phyloP scores from a whole-genome alignment of 2,329 filamentous ascomycete genomes.

The Alternaria dauci region DNA sequence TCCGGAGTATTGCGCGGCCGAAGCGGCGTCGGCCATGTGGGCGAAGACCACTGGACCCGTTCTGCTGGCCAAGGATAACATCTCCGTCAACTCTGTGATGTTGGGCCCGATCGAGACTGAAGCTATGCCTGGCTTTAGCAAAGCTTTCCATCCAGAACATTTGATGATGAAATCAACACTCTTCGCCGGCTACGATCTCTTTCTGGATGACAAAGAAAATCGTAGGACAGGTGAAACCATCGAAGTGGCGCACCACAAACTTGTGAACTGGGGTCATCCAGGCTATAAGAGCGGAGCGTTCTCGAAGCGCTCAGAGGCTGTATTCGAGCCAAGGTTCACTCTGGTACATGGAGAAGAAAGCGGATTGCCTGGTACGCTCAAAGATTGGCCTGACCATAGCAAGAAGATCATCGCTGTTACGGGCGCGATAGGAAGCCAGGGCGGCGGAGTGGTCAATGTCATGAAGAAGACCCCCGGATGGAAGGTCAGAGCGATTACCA shows the following conservation, averaged over 20 bases:
- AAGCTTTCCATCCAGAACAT: slow-evolving; percentile 33
- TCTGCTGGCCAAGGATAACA: slow-evolving; percentile 54
- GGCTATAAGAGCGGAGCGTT: slow-evolving; percentile 53
- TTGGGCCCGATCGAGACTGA: slow-evolving; percentile 58
- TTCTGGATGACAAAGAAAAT: slow-evolving; percentile 53
- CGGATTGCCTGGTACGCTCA: slow-evolving; percentile 49
- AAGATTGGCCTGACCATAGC: slow-evolving; percentile 33
- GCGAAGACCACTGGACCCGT: slow-evolving; percentile 37
- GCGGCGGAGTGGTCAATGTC: slow-evolving; percentile 37
- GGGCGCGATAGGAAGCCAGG: slow-evolving; percentile 41
- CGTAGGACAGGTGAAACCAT: slow-evolving; percentile 53
- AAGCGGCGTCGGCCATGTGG: slow-evolving; percentile 53
- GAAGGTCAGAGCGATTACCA: slow-evolving; percentile 36
- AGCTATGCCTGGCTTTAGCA: slow-evolving; percentile 50
- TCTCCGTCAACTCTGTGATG: slow-evolving; percentile 60
- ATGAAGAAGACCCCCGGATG: slow-evolving; percentile 35
- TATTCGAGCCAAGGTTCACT: slow-evolving; percentile 59
- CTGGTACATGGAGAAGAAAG: slow-evolving; percentile 56
- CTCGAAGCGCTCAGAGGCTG: slow-evolving; percentile 54
- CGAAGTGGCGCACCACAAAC: slow-evolving; percentile 55
- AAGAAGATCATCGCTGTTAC: slow-evolving; percentile 37
- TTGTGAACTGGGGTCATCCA: slow-evolving; percentile 47
- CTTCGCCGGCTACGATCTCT: slow-evolving; percentile 55
- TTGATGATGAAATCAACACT: slow-evolving; percentile 55
- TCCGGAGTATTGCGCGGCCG: slow-evolving; percentile 62